Evolutionary conservation across 2,329 filamentous ascomycete species (phyloP).

Genomic region (Paramyrothecium roridum): DNA sequence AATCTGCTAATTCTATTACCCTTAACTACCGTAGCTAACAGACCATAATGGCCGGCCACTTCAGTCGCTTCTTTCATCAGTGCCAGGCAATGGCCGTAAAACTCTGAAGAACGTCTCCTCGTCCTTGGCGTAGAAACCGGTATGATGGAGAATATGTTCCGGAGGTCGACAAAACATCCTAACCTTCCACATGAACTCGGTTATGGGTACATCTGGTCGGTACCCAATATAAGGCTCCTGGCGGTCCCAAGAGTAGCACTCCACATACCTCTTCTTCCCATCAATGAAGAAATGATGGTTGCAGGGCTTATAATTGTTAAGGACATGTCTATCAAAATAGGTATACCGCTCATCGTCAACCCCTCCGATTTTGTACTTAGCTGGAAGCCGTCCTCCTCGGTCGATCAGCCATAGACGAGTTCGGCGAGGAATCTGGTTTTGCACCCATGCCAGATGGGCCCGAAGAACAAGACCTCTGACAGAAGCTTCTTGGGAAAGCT

Average conservation of each 20-base stretch:
- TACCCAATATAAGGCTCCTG: not conserved
- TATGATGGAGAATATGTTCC: not conserved
- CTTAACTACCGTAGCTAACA: not conserved
- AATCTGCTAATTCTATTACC: not conserved
- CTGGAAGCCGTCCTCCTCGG: constrained; percentile 1
- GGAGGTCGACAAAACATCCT: not conserved
- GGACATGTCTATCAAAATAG: not conserved
- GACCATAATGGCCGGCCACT: not conserved
- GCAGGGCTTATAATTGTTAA: not conserved
- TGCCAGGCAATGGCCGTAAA: not conserved
- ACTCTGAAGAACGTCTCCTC: not conserved
- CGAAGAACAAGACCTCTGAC: constrained; percentile 1
- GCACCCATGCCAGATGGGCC: not conserved
- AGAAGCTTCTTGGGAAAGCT: not conserved
- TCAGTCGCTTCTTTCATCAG: not conserved
- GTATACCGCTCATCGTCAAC: not conserved
- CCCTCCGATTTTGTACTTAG: not conserved
- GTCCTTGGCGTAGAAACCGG: not conserved
- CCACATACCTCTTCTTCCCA: constrained; percentile 2
- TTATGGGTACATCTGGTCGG: not conserved
- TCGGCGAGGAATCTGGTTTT: not conserved
- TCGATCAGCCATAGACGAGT: constrained; percentile 4
- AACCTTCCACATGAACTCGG: not conserved
- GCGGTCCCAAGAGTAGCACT: not conserved
- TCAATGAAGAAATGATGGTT: not conserved